phyloP scores from a whole-genome alignment of 2,329 filamentous ascomycete species.

The Exophiala lecanii-corni region DNA sequence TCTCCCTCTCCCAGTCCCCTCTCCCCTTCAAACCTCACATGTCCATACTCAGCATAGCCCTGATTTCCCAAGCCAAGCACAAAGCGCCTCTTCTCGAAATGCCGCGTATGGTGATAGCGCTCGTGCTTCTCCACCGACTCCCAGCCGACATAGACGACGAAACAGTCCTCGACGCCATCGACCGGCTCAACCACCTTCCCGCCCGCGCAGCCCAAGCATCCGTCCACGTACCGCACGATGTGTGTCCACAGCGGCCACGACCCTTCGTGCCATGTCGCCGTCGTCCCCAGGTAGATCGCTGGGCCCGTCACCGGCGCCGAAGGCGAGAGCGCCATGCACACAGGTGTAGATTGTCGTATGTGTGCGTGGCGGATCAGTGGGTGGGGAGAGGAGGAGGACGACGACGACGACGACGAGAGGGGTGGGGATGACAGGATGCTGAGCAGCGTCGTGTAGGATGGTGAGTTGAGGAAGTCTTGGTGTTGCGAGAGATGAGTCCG shows the following conservation, averaged over 20 bases:
- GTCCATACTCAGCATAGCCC: conserved; percentile 33
- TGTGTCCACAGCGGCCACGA: conserved; percentile 29
- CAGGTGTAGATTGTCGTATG: conserved; percentile 28
- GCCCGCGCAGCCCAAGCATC: conserved; percentile 33
- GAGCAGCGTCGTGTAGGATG: conserved; percentile 21
- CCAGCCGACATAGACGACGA: conserved; percentile 36
- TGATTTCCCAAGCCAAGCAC: conserved; percentile 30
- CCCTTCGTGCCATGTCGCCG: conserved; percentile 24
- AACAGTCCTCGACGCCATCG: conserved; percentile 28
- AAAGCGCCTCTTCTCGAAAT: conserved; percentile 30
- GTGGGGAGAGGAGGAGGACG: not conserved
- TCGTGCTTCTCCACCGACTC: conserved; percentile 33
- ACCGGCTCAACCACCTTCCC: conserved; percentile 33
- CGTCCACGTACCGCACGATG: conserved; percentile 28
- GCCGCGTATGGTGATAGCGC: conserved; percentile 33
- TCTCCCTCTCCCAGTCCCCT: not conserved
- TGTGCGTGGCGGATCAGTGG: conserved; percentile 21
- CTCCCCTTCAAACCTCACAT: conserved; percentile 29
- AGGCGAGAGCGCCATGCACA: conserved; percentile 17
- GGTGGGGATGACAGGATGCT: conserved; percentile 6
- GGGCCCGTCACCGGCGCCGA: conserved; percentile 30
- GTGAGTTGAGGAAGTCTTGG: conserved; percentile 26
- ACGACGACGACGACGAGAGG: conserved; percentile 7
- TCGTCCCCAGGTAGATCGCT: conserved; percentile 30
- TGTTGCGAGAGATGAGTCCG: conserved; percentile 25